These are phyloP conservation scores for Hanseniaspora gamundiae DNA, from an alignment of 1,139 yeast species.

Conservation along the genomic window DNA sequence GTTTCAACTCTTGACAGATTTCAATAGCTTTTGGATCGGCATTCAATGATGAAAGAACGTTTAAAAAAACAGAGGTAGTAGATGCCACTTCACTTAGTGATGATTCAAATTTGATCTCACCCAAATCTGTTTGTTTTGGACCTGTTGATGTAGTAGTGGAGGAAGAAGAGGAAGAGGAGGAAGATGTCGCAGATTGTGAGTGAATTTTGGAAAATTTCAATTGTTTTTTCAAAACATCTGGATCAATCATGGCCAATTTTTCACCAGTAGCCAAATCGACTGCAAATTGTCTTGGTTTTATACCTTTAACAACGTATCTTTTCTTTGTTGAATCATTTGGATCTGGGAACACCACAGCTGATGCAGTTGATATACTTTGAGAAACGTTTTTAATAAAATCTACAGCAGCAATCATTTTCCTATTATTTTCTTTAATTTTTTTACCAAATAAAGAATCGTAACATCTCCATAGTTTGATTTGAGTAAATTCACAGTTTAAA, in stretches of 20 bases:
- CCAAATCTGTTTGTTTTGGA: no score
- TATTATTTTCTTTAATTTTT: slow-evolving; percentile 33
- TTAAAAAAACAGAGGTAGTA: no score
- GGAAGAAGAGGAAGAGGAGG: neutral
- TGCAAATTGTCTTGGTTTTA: slow-evolving; percentile 49
- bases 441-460: slow-evolving; percentile 74
- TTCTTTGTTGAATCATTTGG: slow-evolving; percentile 46
- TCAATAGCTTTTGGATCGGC: no score
- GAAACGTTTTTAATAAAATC: slow-evolving; percentile 92
- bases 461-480: slow-evolving; percentile 90
- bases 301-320: slow-evolving; percentile 85
- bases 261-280: slow-evolving; percentile 27
- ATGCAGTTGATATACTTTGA: slow-evolving; percentile 79
- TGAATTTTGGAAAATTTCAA: neutral
- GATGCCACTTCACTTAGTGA: no score
- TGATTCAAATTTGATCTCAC: no score
- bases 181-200: neutral
- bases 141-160: no score
- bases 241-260: neutral
- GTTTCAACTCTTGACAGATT: no score
- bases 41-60: no score
- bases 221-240: slow-evolving; percentile 6
- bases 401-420: slow-evolving; percentile 78
- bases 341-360: slow-evolving; percentile 77
- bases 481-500: slow-evolving; percentile 77